phyloP scores from a whole-genome alignment of 306 rosid genomes.

The Inga leiocalycina region DNA sequence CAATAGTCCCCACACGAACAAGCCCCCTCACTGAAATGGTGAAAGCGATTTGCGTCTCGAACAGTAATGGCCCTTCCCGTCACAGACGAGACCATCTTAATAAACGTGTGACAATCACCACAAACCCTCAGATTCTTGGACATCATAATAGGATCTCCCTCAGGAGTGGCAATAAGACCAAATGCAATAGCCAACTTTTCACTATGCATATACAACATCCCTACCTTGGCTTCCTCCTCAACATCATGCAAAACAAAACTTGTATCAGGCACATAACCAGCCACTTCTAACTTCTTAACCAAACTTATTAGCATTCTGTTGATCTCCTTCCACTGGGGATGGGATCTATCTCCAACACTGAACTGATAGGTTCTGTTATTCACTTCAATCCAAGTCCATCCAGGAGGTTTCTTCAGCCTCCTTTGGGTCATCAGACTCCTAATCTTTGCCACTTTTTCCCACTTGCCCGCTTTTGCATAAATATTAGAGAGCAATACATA shows the following conservation, averaged over 20 bases:
- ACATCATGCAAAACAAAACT: conserved; percentile 76
- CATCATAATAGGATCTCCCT: conserved; percentile 61
- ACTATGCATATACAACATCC: conserved; percentile 66
- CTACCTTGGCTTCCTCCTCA: conserved; percentile 73
- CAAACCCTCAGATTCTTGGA: conserved; percentile 80
- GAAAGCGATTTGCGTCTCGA: conserved; percentile 74
- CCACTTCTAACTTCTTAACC: conserved; percentile 58
- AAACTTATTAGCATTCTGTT: conserved; percentile 52
- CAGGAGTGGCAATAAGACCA: conserved; percentile 57
- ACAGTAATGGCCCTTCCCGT: conserved; percentile 59
- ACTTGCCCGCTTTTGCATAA: conserved; percentile 74
- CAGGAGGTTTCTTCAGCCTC: conserved; percentile 69
- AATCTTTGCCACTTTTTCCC: conserved; percentile 67
- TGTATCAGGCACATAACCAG: conserved; percentile 68
- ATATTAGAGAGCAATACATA: conserved; percentile 77
- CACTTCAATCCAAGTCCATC: conserved; percentile 84
- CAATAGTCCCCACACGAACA: conserved; percentile 85
- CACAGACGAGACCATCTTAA: conserved; percentile 62
- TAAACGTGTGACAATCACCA: conserved; percentile 82
- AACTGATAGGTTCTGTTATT: conserved; percentile 56
- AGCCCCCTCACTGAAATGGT: conserved; percentile 68
- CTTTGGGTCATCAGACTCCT: conserved; percentile 61
- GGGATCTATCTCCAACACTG: conserved; percentile 64
- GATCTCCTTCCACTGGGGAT: conserved; percentile 62
- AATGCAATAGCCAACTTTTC: conserved; percentile 84